Evolutionary conservation across 1,284 basidiomycete species (phyloP).

Genomic region (Boletus holoroseus): DNA sequence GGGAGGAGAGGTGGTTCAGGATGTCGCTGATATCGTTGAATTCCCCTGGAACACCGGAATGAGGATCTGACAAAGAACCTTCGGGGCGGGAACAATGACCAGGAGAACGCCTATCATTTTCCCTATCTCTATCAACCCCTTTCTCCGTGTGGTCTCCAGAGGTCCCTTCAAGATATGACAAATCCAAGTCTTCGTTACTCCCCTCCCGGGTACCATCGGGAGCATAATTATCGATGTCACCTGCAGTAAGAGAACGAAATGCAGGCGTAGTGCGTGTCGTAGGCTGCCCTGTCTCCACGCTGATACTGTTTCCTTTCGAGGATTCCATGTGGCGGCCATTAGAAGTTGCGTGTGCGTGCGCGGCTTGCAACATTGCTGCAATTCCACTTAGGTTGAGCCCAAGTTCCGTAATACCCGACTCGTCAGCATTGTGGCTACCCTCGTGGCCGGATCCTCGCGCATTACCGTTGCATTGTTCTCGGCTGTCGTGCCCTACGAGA

Average conservation of each 20-base stretch:
- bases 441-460: constrained; percentile 12
- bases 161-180: constrained; percentile 42
- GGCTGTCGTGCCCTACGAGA: constrained; percentile 14
- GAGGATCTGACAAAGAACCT: constrained; percentile 29
- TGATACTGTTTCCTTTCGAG: constrained; percentile 42
- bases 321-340: constrained; percentile 45
- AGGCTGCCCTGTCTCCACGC: constrained; percentile 42
- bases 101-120: constrained; percentile 28
- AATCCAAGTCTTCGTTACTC: constrained; percentile 50
- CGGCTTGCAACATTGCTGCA: constrained; percentile 69
- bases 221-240: constrained; percentile 36
- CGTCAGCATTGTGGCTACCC: constrained; percentile 23
- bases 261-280: constrained; percentile 65
- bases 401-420: constrained; percentile 25
- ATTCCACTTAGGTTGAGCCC: constrained; percentile 56
- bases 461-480: constrained; percentile 10
- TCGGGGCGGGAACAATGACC: constrained; percentile 29
- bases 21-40: constrained; percentile 72
- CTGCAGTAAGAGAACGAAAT: constrained; percentile 67
- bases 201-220: constrained; percentile 34
- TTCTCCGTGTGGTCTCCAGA: constrained; percentile 36
- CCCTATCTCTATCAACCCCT: constrained; percentile 37
- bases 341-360: constrained; percentile 54
- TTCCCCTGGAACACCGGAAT: constrained; percentile 47
- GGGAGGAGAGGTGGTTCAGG: constrained; percentile 60